Evolutionary conservation across 352 stramenopile species (phyloP).

Genomic region (Phytopythium mirpurense): DNA sequence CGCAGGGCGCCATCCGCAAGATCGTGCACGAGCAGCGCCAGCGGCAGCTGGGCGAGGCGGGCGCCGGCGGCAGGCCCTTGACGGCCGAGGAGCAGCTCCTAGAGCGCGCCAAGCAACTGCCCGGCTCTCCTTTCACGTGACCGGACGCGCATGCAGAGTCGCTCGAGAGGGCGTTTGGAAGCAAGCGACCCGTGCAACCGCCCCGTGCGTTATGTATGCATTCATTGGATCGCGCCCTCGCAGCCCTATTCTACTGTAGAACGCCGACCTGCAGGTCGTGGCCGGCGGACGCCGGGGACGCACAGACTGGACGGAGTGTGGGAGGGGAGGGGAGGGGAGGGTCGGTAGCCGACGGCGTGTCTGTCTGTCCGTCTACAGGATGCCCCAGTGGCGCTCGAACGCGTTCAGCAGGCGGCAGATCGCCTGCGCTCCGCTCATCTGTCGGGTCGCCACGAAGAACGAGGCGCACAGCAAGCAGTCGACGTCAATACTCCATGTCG

Average conservation of each 20-base stretch:
- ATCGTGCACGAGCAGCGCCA: conserved; percentile 96
- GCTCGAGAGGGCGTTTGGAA: not conserved
- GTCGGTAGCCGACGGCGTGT: not conserved
- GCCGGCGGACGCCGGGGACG: not conserved
- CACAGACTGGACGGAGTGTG: not conserved
- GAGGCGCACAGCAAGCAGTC: not conserved
- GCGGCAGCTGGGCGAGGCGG: conserved; percentile 89
- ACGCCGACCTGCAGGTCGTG: not conserved
- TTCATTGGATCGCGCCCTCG: no score
- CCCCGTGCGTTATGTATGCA: no score
- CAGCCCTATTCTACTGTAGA: no score
- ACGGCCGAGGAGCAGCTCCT: conserved; percentile 92
- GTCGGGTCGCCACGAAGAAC: not conserved
- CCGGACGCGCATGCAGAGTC: not conserved
- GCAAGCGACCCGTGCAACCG: no score
- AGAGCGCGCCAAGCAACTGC: conserved; percentile 87
- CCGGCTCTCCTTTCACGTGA: conserved; percentile 30
- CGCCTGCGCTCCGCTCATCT: conserved; percentile 94
- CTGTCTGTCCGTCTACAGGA: no score
- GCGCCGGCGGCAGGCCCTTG: conserved; percentile 19
- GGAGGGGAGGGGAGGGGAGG: not conserved
- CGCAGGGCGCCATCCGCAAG: conserved; percentile 98
- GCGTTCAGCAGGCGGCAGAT: conserved; percentile 95
- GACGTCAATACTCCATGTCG: not conserved
- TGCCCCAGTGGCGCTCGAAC: conserved; percentile 98